Evolutionary conservation across 2,329 filamentous ascomycete genomes (phyloP), one percentile per base, ranked within the genome.

Genomic region (Lasiodiplodia theobromae): DNA sequence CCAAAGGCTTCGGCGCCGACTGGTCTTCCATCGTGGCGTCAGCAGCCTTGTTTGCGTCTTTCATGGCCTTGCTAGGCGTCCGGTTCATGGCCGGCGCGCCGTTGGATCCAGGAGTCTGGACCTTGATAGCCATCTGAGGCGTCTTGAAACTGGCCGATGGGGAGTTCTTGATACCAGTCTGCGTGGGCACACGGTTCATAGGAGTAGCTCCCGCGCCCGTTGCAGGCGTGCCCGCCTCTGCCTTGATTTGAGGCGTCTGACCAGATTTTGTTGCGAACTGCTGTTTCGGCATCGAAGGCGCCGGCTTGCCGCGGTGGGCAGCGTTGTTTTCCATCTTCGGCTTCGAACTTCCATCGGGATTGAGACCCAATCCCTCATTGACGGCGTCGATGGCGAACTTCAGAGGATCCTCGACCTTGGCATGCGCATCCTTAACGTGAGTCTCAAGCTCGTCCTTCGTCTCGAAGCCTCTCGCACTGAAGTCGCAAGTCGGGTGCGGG

Each of bases 311-410:
- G 18, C 72, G 74, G 56, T 73, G 76, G 28, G 73, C 66, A 67
- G 71, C 73, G 34, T 71, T 73, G 16, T 70, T 69, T 14, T 76
- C 75, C 2, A 69, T 65, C 69, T 75, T 79, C 3, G 74, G 68
- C 68, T 82, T 82, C 40, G 76, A 79, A 71, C 81, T 82, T 60
- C 81, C 80, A 62, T 85, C 82, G 65, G 83, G 76, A 58, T 87
- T 83, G n/a, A 88, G 77, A 49, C 80, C 79, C 14, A 83, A 73
- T 16, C 78, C 82, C 16, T 81, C 81, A 16, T 82, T 82, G 70
- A 87, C 81, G 52, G 82, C 85, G 7, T 86, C 84, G 7, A 89
- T 72, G 31, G 85, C 83, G 74, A 84, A 90, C n/a, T 84, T 80
- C 37, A 89, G 77, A 38, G 86, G 84, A 74, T 90, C 82, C 5